Base-by-base conservation (phyloP, 2,329 filamentous ascomycete species). In the Hirsutella rhossiliensis region DNA sequence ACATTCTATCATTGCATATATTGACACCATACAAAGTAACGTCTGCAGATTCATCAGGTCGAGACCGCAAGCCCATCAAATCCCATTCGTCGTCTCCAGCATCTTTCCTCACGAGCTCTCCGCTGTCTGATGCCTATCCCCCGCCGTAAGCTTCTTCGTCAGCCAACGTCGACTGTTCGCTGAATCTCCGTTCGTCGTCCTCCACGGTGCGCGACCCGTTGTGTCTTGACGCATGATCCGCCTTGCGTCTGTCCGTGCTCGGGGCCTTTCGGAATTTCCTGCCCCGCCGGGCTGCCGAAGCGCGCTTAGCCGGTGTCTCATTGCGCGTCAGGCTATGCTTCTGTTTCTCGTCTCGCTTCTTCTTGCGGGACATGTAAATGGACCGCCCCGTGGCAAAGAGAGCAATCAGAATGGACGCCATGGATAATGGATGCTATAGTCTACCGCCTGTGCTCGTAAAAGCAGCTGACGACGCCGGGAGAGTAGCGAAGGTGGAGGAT, bases 141-240 rank as follows among this genome's bases (percentile, higher is more conserved):
- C 18, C 34, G 18, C 18, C 40, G 18, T 18, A 19, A 13, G 27
- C 30, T 23, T 38, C 30, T n/a, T 38, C 38, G 15, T 38, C 43
- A 20, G 31, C 43, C 20, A 45, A 19, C 18, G 43, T 45, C 27
- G 43, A 39, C 34, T 31, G 23, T 23, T 45, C 23, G n/a, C 43
- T 45, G 9, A 42, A 12, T 28, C 43, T n/a, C 20, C 27, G n/a
- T 4, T 1, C 23, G 38, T 31, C 20, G 27, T 38, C 34, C 42
- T 29, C 18, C 2, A 20, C 29, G 3, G 11, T 23, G 13, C n/a
- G 29, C 8, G 7, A 34, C 18, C 29, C 11, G 7, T 36, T 13
- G 28, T 12, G 20, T n/a, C 27, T 41, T 3, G 15, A 5, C 38
- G n/a, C 36, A 11, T 20, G 31, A 9, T 12, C 11, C 31, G 31